A percentile compares a stretch with the other conserved stretches of the same genome.
Evolutionary conservation across 345 rosid species (phyloP).

Genomic region (Populus davidiana): DNA sequence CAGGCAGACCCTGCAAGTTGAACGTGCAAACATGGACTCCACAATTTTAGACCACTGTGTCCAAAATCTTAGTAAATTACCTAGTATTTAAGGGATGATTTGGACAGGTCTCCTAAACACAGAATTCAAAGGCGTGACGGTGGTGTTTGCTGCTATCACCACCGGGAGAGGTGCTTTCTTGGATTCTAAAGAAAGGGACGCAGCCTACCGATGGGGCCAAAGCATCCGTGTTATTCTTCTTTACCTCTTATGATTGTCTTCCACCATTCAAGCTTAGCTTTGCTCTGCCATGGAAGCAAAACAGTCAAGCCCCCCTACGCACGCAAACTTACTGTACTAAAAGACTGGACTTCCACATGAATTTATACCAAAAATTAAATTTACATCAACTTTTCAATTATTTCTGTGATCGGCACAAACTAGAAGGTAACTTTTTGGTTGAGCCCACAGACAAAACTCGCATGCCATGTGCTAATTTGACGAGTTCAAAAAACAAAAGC

Average conservation of each 20-base stretch:
- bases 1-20: background rate
- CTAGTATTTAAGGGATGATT: background rate
- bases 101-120: background rate
- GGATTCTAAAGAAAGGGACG: conserved; percentile 13
- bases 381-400: too few relatives aligned
- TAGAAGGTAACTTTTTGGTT: background rate
- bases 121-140: background rate
- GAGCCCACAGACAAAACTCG: background rate
- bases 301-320: background rate
- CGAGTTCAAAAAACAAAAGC: background rate
- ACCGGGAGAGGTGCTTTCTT: background rate
- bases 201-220: background rate
- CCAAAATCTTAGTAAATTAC: background rate
- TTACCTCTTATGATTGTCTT: background rate
- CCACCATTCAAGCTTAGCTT: background rate
- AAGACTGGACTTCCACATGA: too few relatives aligned
- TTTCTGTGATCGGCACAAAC: too few relatives aligned
- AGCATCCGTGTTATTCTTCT: background rate
- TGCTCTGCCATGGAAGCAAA: background rate
- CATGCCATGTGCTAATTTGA: too few relatives aligned
- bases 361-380: too few relatives aligned
- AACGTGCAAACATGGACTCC: background rate
- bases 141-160: background rate
- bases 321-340: background rate
- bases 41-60: background rate